phyloP scores from a whole-genome alignment of 2,329 filamentous ascomycete species.

The Ramularia endophylla region DNA sequence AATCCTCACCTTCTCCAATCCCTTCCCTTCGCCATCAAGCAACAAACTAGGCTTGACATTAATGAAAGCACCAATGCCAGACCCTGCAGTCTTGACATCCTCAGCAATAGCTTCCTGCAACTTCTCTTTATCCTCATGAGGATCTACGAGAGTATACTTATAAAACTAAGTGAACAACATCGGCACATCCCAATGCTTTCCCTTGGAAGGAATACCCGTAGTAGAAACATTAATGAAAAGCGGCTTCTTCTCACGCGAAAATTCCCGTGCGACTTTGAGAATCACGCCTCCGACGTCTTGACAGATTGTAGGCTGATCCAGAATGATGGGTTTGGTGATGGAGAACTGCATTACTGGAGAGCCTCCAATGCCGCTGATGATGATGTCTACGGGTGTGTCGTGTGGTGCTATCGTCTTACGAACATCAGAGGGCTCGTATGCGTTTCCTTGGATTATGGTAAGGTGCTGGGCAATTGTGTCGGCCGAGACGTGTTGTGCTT shows the following conservation, averaged over 20 bases:
- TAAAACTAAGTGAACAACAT: conserved; percentile 30
- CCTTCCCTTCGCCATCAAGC: conserved; percentile 27
- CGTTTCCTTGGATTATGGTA: conserved; percentile 44
- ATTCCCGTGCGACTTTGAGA: conserved; percentile 26
- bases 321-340: conserved; percentile 26
- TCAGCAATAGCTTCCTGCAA: conserved; percentile 31
- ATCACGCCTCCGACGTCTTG: conserved; percentile 28
- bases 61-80: conserved; percentile 26
- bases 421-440: conserved; percentile 38
- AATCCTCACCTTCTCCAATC: conserved; percentile 26
- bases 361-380: conserved; percentile 45
- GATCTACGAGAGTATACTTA: conserved; percentile 28
- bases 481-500: conserved; percentile 34
- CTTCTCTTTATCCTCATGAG: conserved; percentile 37
- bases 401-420: conserved; percentile 31
- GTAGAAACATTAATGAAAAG: conserved; percentile 32
- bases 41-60: conserved; percentile 36
- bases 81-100: conserved; percentile 18
- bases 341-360: conserved; percentile 24
- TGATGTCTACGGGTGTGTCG: conserved; percentile 35
- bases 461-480: conserved; percentile 35
- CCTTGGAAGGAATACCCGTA: conserved; percentile 30
- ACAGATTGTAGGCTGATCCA: conserved; percentile 33
- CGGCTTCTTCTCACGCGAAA: conserved; percentile 21
- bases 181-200: conserved; percentile 33